These are phyloP conservation scores for Aspergillus floridensis DNA, from an alignment of 2,329 filamentous ascomycete species.

Conservation along the genomic window DNA sequence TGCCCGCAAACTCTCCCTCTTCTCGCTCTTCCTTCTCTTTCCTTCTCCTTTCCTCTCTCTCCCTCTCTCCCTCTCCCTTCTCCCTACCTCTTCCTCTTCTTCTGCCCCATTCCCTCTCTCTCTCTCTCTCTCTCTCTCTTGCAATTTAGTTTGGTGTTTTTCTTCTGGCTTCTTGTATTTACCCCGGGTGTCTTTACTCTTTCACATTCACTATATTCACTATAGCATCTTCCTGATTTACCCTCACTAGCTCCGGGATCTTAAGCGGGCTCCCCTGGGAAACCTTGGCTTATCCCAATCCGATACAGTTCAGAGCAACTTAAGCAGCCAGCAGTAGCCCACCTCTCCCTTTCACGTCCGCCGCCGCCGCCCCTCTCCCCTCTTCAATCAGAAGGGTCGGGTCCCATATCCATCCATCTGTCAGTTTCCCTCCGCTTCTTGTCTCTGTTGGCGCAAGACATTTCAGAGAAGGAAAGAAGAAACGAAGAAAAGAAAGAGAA, in stretches of 20 bases:
- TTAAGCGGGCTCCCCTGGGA: constrained; percentile 14
- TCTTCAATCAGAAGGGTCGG: constrained; percentile 15
- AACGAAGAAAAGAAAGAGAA: constrained; percentile 6
- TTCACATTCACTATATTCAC: not conserved
- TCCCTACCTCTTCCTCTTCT: constrained; percentile 8
- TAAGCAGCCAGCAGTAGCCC: constrained; percentile 10
- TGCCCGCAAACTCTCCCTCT: not conserved
- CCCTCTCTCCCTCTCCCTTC: constrained; percentile 10
- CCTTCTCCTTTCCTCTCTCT: not conserved
- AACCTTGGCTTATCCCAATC: constrained; percentile 11
- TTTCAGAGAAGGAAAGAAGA: constrained; percentile 9
- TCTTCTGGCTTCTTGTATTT: not conserved
- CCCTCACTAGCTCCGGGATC: constrained; percentile 9
- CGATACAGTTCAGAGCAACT: not conserved
- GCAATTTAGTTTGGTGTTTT: constrained; percentile 6
- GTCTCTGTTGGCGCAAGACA: constrained; percentile 13
- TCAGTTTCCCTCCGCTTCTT: constrained; percentile 8
- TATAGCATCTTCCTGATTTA: not conserved
- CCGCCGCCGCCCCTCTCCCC: not conserved
- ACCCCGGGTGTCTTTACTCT: not conserved
- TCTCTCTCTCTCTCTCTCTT: constrained; percentile 8
- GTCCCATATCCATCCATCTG: constrained; percentile 9
- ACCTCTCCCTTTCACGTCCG: constrained; percentile 9
- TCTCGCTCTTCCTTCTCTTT: not conserved
- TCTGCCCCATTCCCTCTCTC: constrained; percentile 8